Evolutionary conservation across 805 yeast genomes (phyloP).

Genomic region (Ogataea pini): DNA sequence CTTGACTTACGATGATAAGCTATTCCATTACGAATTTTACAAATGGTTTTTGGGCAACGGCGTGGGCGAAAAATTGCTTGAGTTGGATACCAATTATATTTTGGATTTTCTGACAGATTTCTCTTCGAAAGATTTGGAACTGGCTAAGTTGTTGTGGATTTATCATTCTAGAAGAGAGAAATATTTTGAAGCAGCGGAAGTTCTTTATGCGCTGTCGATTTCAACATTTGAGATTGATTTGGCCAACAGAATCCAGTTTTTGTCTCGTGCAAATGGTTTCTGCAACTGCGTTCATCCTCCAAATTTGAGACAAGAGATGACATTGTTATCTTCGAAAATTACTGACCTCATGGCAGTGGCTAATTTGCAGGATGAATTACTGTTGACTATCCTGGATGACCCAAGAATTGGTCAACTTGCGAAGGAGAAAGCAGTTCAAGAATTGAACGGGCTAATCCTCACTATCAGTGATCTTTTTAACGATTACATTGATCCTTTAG

Average conservation of each 20-base stretch:
- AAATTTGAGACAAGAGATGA: slow-evolving; percentile 71
- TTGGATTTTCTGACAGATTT: slow-evolving; percentile 73
- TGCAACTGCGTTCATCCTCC: slow-evolving; percentile 85
- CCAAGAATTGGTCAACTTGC: slow-evolving; percentile 48
- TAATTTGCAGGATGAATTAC: slow-evolving; percentile 73
- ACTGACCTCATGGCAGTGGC: slow-evolving; percentile 86
- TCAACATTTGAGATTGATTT: slow-evolving; percentile 71
- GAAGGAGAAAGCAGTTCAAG: slow-evolving; percentile 49
- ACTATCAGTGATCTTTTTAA: slow-evolving; percentile 80
- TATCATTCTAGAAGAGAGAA: slow-evolving; percentile 82
- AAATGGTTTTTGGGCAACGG: slow-evolving; percentile 88
- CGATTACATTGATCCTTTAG: slow-evolving; percentile 82
- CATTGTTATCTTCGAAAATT: slow-evolving; percentile 64
- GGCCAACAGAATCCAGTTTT: slow-evolving; percentile 76
- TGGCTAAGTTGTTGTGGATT: slow-evolving; percentile 85
- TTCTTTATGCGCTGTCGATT: slow-evolving; percentile 68
- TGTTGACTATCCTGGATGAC: slow-evolving; percentile 51
- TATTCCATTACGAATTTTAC: slow-evolving; percentile 90
- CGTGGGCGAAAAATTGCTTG: slow-evolving; percentile 71
- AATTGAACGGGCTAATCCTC: slow-evolving; percentile 64
- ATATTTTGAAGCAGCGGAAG: slow-evolving; percentile 81
- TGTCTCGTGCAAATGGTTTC: slow-evolving; percentile 91
- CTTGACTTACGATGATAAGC: slow-evolving; percentile 70
- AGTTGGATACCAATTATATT: slow-evolving; percentile 79
- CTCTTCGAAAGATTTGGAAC: slow-evolving; percentile 60